These are phyloP conservation scores for Lactarius deliciosus DNA, from an alignment of 768 basidiomycete genomes.

Conservation along the genomic window DNA sequence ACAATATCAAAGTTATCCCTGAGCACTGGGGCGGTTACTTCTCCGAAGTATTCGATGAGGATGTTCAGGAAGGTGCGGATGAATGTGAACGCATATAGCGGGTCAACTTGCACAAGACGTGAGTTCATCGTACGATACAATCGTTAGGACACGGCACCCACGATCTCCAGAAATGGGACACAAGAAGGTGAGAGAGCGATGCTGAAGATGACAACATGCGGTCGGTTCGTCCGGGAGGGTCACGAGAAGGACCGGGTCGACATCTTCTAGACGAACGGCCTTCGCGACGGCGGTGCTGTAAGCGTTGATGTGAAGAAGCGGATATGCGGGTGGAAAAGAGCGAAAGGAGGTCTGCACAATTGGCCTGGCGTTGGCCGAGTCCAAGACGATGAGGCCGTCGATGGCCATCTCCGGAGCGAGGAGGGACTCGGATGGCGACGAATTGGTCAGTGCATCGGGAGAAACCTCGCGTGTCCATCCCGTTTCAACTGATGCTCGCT, in stretches of 20 bases:
- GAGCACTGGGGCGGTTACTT: conserved; percentile 73
- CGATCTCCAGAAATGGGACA: conserved; percentile 69
- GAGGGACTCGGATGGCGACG: background rate
- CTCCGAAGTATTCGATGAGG: conserved; percentile 82
- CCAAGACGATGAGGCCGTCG: conserved; percentile 23
- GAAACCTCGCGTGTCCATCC: background rate
- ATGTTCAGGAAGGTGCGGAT: conserved; percentile 83
- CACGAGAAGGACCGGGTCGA: conserved; percentile 60
- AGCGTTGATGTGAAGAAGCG: conserved; percentile 83
- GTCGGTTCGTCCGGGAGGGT: conserved; percentile 50
- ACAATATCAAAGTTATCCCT: conserved; percentile 95
- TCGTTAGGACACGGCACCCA: conserved; percentile 39
- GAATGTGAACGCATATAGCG: conserved; percentile 86
- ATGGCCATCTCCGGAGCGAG: conserved; percentile 24
- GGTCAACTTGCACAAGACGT: conserved; percentile 61
- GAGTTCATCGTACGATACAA: background rate
- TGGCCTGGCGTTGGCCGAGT: too few species aligned
- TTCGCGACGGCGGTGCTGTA: conserved; percentile 71
- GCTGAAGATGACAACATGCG: conserved; percentile 68
- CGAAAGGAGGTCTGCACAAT: conserved; percentile 60
- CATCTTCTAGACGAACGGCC: conserved; percentile 41
- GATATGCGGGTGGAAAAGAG: conserved; percentile 70
- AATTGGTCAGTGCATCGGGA: background rate
- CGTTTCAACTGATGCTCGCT: background rate
- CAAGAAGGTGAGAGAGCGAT: too few species aligned